Conservation (phyloP, 2,329 filamentous ascomycete species). For the Botrytis fabae region DNA sequence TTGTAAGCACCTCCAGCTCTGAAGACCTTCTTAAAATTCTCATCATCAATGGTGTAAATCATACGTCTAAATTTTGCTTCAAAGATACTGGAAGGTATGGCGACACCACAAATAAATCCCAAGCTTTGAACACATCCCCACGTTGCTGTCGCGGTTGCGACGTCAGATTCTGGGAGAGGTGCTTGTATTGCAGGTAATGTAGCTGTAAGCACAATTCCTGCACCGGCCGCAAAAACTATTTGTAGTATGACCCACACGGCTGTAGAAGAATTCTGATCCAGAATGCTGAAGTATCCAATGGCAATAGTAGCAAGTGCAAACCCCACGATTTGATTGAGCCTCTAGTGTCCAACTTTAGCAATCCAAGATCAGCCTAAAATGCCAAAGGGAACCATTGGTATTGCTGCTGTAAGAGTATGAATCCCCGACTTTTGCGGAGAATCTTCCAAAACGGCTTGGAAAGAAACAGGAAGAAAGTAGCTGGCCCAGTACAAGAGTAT, state of each 20-base stretch:
- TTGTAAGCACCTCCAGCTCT: neutral
- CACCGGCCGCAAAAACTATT: neutral
- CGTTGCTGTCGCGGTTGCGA: neutral
- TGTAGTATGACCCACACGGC: neutral
- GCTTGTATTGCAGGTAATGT: neutral
- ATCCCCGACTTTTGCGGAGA: slow-evolving; percentile 41
- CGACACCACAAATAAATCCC: neutral
- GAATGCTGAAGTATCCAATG: neutral
- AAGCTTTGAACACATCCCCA: neutral
- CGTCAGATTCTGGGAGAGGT: neutral
- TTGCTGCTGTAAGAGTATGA: neutral
- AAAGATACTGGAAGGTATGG: neutral
- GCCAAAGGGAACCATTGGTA: neutral
- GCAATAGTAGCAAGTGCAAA: neutral
- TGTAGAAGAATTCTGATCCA: neutral
- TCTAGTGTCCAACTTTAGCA: neutral
- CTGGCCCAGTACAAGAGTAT: slow-evolving; percentile 42
- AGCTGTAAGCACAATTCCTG: neutral
- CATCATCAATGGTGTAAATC: neutral
- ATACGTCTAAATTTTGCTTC: neutral
- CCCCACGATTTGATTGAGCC: neutral
- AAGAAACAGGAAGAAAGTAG: slow-evolving; percentile 51
- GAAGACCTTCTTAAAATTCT: neutral
- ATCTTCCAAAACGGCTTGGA: slow-evolving; percentile 47
- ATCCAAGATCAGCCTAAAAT: neutral